These are phyloP conservation scores for Wickerhamiella kurtzmanii DNA, from an alignment of 805 yeast species.

Conservation along the genomic window DNA sequence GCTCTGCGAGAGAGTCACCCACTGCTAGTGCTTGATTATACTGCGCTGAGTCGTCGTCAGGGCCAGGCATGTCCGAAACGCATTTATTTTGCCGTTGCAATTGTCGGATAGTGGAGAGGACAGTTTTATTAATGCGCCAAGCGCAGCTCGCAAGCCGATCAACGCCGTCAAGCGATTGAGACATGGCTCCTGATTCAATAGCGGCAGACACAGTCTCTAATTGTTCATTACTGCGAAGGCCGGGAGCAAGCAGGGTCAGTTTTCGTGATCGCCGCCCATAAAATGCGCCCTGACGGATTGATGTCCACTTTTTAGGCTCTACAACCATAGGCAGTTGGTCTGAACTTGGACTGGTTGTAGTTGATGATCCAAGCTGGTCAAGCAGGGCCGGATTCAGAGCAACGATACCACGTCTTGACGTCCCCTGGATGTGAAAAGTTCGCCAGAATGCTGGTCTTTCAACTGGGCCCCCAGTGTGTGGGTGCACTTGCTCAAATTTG, in stretches of 20 bases:
- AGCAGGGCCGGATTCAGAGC: conserved; percentile 73
- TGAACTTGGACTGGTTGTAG: conserved; percentile 50
- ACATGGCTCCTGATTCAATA: conserved; percentile 3
- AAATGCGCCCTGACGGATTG: conserved; percentile 65
- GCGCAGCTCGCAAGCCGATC: conserved; percentile 10
- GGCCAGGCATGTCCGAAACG: neutral
- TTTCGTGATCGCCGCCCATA: conserved; percentile 7
- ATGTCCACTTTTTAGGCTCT: conserved; percentile 67
- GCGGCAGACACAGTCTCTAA: conserved; percentile 30
- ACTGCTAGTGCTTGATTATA: conserved; percentile 72
- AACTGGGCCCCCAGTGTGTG: conserved; percentile 32
- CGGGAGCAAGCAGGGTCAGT: conserved; percentile 15
- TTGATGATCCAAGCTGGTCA: conserved; percentile 49
- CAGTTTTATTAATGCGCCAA: conserved; percentile 9
- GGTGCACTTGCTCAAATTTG: conserved; percentile 18
- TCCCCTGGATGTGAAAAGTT: conserved; percentile 47
- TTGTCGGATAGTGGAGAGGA: conserved; percentile 1
- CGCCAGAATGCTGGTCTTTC: conserved; percentile 48
- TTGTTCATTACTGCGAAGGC: conserved; percentile 44
- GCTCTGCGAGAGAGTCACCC: conserved; percentile 64
- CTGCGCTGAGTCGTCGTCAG: neutral
- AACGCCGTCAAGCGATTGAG: conserved; percentile 6
- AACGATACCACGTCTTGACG: conserved; percentile 54
- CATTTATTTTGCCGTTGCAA: neutral
- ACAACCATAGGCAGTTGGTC: conserved; percentile 76